Base-by-base conservation (phyloP, 352 stramenopile species). In the Pythium aristosporum region DNA sequence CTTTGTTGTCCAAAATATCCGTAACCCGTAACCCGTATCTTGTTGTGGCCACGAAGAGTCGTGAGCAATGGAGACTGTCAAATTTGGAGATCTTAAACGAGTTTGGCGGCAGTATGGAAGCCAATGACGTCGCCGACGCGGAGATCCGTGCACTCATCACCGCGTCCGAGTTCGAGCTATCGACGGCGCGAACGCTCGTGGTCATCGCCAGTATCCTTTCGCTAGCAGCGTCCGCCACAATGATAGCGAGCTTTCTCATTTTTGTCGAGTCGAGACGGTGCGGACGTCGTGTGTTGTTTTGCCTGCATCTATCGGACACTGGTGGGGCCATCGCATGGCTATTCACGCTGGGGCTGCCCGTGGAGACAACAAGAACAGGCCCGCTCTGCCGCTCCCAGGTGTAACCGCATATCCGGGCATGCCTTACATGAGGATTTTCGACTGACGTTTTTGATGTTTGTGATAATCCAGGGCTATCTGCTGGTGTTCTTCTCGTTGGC, bases 211-310 rank as follows among this genome's bases (percentile, higher is more conserved):
- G 67, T n/a, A 52, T 53, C 4, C 2, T 79, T 12, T 92, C 84
- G 20, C 51, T 91, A 15, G 34, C 65, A 12, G 65, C 69, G 9
- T 75, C 79, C n/a, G 23, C 85, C 41, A 23, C 52, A 7, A 87
- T 92, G 76, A 68, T 91, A 25, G 54, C 61, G n/a, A 76, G 72
- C 63, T 92, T 89, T 30, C 2, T 89, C 2, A 37, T 65, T 0
- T 91, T 85, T 53, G 78, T 80, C 74, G 81, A 92, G 50, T 89
- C 78, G 20, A 57, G 83, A 16, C 75, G 83, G 15, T 89, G 83
- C 51, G 83, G 83, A 10, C 73, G 83, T 5, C 75, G 83, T 5
- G 50, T 92, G 12, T 66, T 92, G 0, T 73, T 91, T 34, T 91
- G 79, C 49, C 69, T 92, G 41, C 77, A 92, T 57, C 12, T 85